Evolutionary conservation across 1,284 basidiomycete species (phyloP), one percentile per base, ranked within the genome.

Genomic region (Irpex rosettiformis): DNA sequence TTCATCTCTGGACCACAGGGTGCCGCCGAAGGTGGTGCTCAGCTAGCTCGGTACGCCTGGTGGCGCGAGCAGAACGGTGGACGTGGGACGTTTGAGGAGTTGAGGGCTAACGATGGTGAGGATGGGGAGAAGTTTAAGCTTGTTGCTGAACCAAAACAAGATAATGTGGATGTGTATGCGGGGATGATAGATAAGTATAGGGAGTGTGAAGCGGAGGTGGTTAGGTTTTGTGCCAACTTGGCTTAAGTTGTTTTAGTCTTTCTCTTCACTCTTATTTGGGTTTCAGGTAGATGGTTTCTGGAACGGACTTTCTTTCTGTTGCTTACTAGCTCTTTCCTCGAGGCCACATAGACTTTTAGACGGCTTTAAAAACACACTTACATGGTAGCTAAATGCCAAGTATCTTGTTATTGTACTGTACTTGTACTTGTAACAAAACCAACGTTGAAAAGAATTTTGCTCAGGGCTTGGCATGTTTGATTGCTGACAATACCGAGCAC

Each of bases 31-130:
- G 88, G 88, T 52, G 88, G 87, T 47, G 87, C 85, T 11, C 69
- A 88, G 29, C 75, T 91, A 49, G 88, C 87, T 11, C 82, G 83
- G 66, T 90, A 80, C 68, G 81, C 85, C 3, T 88, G 84, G 84
- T 89, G 86, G 85, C 80, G 77, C 49, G 71, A 68, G 16, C 70
- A 69, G 58, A 73, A 77, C 58, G 76, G 74, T 3, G 73, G 75
- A 5, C 55, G 60, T 52, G 82, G 81, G n/a, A 75, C 79, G 24
- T 85, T 88, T 62, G 86, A 88, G 69, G 83, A 87, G 65, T 84
- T 88, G 83, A 81, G 70, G 58, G 73, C 74, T 29, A 67, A 68
- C 25, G 78, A 78, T 27, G 77, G 75, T 18, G 75, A 76, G 24
- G 75, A 76, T 54, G 76, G 77, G 45, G 75, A 75, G 60, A 76